Evolutionary conservation across 768 basidiomycete species (phyloP).

Genomic region (Austroboletus eburneus): DNA sequence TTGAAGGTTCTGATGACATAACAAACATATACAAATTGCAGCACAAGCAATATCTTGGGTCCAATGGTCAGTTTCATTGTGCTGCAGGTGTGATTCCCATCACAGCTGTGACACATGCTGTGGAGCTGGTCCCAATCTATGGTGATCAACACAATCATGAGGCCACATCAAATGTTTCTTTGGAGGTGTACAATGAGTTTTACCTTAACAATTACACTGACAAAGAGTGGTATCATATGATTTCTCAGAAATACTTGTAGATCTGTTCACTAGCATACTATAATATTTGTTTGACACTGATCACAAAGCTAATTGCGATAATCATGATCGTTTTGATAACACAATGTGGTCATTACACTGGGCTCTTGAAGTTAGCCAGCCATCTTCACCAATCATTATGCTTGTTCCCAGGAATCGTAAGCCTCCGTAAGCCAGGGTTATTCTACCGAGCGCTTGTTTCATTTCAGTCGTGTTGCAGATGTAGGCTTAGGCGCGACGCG

Average conservation of each 20-base stretch:
- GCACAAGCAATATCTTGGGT: not conserved
- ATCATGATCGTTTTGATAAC: too few relatives aligned
- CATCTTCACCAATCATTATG: not conserved
- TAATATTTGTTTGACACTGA: too few relatives aligned
- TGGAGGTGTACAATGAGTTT: not conserved
- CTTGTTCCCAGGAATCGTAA: not conserved
- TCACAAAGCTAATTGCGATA: not conserved
- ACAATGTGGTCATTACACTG: too few relatives aligned
- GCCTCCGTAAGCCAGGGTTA: not conserved
- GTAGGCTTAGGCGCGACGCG: too few relatives aligned
- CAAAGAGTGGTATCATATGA: conserved; percentile 4
- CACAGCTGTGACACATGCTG: not conserved
- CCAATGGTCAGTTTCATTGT: not conserved
- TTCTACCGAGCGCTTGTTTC: not conserved
- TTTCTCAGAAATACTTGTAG: conserved; percentile 3
- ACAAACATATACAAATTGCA: not conserved
- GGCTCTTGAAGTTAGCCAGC: not conserved
- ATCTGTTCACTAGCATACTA: too few relatives aligned
- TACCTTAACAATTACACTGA: conserved; percentile 5
- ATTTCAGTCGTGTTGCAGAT: not conserved
- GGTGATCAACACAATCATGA: not conserved
- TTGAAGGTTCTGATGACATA: not conserved
- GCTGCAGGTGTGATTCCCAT: not conserved
- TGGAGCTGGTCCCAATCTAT: conserved; percentile 1
- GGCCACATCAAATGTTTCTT: not conserved